Percentiles rank a stretch among this genome's conserved stretches.
These are phyloP conservation scores for Xenoacremonium recifei DNA, from an alignment of 2,329 filamentous ascomycete species.

Conservation along the genomic window DNA sequence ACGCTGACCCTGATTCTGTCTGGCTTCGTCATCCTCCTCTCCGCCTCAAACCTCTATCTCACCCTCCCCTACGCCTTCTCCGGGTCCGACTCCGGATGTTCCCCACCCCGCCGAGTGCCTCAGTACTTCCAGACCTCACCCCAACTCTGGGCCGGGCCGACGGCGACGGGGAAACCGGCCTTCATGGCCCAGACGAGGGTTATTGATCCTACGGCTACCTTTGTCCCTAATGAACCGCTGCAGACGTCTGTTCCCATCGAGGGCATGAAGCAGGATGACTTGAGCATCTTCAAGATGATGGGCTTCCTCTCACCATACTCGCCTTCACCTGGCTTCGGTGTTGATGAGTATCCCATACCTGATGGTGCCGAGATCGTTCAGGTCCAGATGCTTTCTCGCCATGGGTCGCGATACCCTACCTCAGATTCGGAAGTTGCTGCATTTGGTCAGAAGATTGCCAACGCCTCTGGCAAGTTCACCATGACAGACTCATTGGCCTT, in stretches of 20 bases:
- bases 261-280: conserved; percentile 54
- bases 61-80: conserved; percentile 32
- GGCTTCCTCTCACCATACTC: conserved; percentile 67
- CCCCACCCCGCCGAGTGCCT: conserved; percentile 45
- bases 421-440: conserved; percentile 51
- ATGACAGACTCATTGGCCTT: conserved; percentile 63
- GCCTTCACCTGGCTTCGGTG: conserved; percentile 71
- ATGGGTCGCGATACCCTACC: conserved; percentile 73
- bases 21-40: conserved; percentile 34
- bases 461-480: conserved; percentile 50
- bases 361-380: conserved; percentile 66
- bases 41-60: conserved; percentile 36
- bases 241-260: conserved; percentile 69
- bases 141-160: conserved; percentile 62
- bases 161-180: conserved; percentile 65
- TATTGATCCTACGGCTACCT: conserved; percentile 63
- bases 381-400: conserved; percentile 70
- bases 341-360: conserved; percentile 68
- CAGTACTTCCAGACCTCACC: conserved; percentile 64
- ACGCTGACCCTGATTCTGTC: conserved; percentile 31
- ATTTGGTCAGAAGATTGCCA: conserved; percentile 57
- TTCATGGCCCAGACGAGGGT: conserved; percentile 71
- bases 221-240: conserved; percentile 66
- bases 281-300: conserved; percentile 70
- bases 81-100: conserved; percentile 23